These are phyloP conservation scores for Piedraia hortae DNA, from an alignment of 2,329 filamentous ascomycete species.

Conservation along the genomic window DNA sequence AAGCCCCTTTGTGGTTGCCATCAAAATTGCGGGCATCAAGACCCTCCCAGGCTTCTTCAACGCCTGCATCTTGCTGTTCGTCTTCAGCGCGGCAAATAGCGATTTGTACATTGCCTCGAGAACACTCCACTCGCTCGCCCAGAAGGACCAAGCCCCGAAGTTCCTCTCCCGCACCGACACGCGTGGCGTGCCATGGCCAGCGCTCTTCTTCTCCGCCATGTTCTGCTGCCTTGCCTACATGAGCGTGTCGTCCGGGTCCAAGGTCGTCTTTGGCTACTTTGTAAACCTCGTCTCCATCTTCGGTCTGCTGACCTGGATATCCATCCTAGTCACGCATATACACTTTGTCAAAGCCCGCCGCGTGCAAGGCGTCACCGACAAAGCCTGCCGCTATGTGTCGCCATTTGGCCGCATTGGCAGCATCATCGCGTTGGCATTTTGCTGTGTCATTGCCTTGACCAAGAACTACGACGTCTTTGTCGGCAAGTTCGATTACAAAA, in stretches of 20 bases:
- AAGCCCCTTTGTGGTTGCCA: slow-evolving; percentile 30
- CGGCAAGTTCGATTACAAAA: slow-evolving; percentile 35
- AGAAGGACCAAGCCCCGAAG: slow-evolving; percentile 34
- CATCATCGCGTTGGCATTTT: slow-evolving; percentile 38
- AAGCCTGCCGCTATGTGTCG: slow-evolving; percentile 26
- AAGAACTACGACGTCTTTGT: slow-evolving; percentile 60
- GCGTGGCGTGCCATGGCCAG: slow-evolving; percentile 4
- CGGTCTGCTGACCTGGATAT: slow-evolving; percentile 1
- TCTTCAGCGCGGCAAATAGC: slow-evolving; percentile 27
- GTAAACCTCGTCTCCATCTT: slow-evolving; percentile 1
- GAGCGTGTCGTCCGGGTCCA: slow-evolving; percentile 1
- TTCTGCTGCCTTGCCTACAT: slow-evolving; percentile 1
- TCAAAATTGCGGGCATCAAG: slow-evolving; percentile 28
- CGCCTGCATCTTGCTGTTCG: slow-evolving; percentile 32
- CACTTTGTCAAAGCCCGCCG: slow-evolving; percentile 12
- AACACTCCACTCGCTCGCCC: slow-evolving; percentile 25
- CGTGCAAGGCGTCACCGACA: slow-evolving; percentile 18
- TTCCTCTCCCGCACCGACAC: slow-evolving; percentile 11
- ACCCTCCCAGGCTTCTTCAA: slow-evolving; percentile 37
- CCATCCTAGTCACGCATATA: slow-evolving; percentile 1
- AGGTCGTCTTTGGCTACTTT: slow-evolving; percentile 1
- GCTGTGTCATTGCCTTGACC: slow-evolving; percentile 45
- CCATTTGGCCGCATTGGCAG: slow-evolving; percentile 47
- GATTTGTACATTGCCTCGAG: slow-evolving; percentile 25
- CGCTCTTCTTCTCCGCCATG: slow-evolving; percentile 2